Base-by-base conservation (phyloP, 2,329 filamentous ascomycete species). In the Botrytis sinoallii region DNA sequence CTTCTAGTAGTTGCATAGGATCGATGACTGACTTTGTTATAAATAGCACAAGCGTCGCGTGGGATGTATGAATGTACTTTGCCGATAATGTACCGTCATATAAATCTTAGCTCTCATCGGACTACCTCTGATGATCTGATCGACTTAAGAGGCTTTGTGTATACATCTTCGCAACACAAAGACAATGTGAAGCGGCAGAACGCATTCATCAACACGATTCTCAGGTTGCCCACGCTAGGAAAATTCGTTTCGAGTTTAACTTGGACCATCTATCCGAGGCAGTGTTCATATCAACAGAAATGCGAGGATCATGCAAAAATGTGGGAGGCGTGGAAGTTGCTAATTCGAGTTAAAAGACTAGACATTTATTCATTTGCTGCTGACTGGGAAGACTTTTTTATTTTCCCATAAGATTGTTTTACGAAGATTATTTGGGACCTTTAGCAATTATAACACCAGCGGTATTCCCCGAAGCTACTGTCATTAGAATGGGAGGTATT, bases 371-470 rank as follows among this genome's bases (percentile, higher is more conserved):
- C 55, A 9, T 0, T 59, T 29, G 29, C n/a, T 10, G 16, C 3
- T 59, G 29, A 29, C 16, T 52, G 25, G 48, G 20, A 1, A 32
- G n/a, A 59, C 55, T 18, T 59, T 32, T 59, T 18, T 0, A 59
- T 14, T 14, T n/a, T n/a, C 10, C 48, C 25, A 25, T 25, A 52
- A 4, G 0, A 52, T 1, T 5, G 4, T 12, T 2, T 14, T 6
- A n/a, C 25, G 4, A 52, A n/a, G 25, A 6, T n/a, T 6, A 9
- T 20, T 32, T n/a, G 10, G 7, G 14, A 10, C n/a, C 55, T 32
- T 32, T 18, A 9, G n/a, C n/a, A 32, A 32, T 20, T 18, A 22
- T 59, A 32, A 7, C 55, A 18, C 55, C 29, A 20, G 16, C 29
- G 9, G 3, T 59, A 20, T 59, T 59, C 18, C 29, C 29, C 16